Percentiles rank a stretch among this genome's conserved stretches.
phyloP scores from a whole-genome alignment of 2,329 filamentous ascomycete species.

The Acephala macrosclerotiorum region DNA sequence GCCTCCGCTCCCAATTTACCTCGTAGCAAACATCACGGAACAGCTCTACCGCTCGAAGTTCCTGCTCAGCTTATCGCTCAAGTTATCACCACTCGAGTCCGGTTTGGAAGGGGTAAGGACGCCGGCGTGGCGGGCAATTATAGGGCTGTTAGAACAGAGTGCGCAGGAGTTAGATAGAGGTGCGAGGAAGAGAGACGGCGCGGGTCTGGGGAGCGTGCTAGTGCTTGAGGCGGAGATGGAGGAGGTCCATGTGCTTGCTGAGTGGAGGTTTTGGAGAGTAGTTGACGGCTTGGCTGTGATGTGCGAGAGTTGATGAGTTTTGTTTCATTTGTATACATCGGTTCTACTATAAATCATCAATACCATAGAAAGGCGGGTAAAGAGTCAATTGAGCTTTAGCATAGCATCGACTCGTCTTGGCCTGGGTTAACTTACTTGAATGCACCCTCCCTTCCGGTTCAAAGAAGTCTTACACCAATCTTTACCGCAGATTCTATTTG shows the following conservation, averaged over 20 bases:
- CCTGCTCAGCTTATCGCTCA: constrained; percentile 16
- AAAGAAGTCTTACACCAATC: too few relatives aligned
- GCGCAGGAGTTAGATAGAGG: constrained; percentile 8
- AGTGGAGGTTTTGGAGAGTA: constrained; percentile 20
- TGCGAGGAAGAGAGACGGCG: constrained; percentile 2
- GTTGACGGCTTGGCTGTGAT: constrained; percentile 15
- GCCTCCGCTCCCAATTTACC: constrained; percentile 8
- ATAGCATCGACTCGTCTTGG: too few relatives aligned
- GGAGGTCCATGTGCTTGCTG: constrained; percentile 8
- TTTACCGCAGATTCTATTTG: too few relatives aligned
- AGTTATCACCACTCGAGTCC: constrained; percentile 10
- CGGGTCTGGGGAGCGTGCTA: constrained; percentile 16
- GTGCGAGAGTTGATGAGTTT: constrained; percentile 16
- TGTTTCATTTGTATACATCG: background rate
- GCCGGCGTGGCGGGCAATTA: constrained; percentile 12
- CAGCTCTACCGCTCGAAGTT: constrained; percentile 17
- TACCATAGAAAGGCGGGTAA: too few relatives aligned
- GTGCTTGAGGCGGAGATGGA: constrained; percentile 11
- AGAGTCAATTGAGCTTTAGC: too few relatives aligned
- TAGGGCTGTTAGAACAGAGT: constrained; percentile 15
- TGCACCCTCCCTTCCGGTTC: too few relatives aligned
- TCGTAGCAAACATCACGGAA: constrained; percentile 18
- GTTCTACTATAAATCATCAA: background rate
- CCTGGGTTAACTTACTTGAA: too few relatives aligned
- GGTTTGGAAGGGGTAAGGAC: background rate